Conservation (phyloP, 768 basidiomycete genomes). For the Tulasnella sp. region DNA sequence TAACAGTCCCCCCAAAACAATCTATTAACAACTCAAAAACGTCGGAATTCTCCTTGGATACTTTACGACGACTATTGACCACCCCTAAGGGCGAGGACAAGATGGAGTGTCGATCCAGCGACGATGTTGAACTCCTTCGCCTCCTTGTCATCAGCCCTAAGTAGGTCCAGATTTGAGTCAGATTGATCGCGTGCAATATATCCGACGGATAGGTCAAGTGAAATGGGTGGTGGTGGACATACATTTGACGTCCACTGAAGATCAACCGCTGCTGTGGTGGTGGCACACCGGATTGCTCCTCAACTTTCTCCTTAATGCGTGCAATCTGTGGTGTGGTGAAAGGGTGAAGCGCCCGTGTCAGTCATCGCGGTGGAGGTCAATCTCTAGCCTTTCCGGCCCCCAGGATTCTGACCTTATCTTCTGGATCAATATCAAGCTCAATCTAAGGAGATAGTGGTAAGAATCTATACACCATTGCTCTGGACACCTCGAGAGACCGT, state of each 20-base stretch:
- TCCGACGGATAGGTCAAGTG: not conserved
- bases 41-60: not conserved
- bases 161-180: not conserved
- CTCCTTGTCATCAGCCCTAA: slow-evolving; percentile 84
- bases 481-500: slow-evolving; percentile 16
- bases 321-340: slow-evolving; percentile 49
- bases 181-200: no score
- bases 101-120: slow-evolving; percentile 81
- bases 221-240: slow-evolving; percentile 24
- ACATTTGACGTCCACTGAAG: slow-evolving; percentile 90
- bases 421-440: slow-evolving; percentile 88
- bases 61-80: slow-evolving; percentile 37
- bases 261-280: slow-evolving; percentile 93
- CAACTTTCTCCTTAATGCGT: slow-evolving; percentile 94
- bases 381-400: not conserved
- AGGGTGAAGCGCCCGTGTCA: not conserved
- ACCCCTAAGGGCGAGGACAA: slow-evolving; percentile 91
- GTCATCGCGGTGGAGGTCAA: not conserved
- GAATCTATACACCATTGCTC: not conserved
- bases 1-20: not conserved
- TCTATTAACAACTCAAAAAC: not conserved
- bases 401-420: slow-evolving; percentile 55
- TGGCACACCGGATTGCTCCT: slow-evolving; percentile 96
- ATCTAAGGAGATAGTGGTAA: slow-evolving; percentile 40
- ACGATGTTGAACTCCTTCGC: slow-evolving; percentile 73